Evolutionary conservation across 116 monocot species (phyloP), one percentile per base, ranked within the genome.

Genomic region (Phalaenopsis hybrid): DNA sequence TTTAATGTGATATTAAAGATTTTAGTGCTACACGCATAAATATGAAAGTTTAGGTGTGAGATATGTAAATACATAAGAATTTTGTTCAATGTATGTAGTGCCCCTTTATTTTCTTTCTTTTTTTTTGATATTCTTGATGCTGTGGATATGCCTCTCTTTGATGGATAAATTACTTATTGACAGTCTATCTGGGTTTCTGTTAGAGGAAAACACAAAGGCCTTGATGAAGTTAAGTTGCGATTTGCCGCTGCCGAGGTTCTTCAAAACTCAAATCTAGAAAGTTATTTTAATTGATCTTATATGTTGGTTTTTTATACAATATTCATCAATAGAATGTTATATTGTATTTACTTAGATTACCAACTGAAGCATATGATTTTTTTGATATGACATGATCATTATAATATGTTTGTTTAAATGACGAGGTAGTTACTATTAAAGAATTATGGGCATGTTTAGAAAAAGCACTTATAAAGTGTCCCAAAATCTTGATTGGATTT

Each of bases 161-260:
- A 86, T 28, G 20, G 33, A 45, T 69, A 65, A 57, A 33, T 3
- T 37, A 21, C 58, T 67, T 33, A 58, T 81, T 82, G 87, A 70
- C 85, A 97, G 97, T 97, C 97, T 44, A 92, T 94, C 37, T 97
- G 97, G 97, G 89, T 93, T 63, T 88, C 94, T 50, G 51, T 82
- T 79, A 92, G 96, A 81, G 96, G 96, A 84, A 81, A 85, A 76
- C 83, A 92, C 48, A 94, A 89, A 84, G 97, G 94, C 81, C 80
- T 90, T 80, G 97, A 97, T 91, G 97, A 94, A 83, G 90, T 79
- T 57, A 97, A 94, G 86, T 85, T 88, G 43, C 92, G 90, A 44
- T 97, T 97, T 85, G 91, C 97, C 81, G 92, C 90, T 74, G 87
- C 97, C 58, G 97, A 97, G 97, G 97, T 97, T 74, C 33, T 81